phyloP scores from a whole-genome alignment of 495 filamentous ascomycete species.

The Aspergillus asperescens region DNA sequence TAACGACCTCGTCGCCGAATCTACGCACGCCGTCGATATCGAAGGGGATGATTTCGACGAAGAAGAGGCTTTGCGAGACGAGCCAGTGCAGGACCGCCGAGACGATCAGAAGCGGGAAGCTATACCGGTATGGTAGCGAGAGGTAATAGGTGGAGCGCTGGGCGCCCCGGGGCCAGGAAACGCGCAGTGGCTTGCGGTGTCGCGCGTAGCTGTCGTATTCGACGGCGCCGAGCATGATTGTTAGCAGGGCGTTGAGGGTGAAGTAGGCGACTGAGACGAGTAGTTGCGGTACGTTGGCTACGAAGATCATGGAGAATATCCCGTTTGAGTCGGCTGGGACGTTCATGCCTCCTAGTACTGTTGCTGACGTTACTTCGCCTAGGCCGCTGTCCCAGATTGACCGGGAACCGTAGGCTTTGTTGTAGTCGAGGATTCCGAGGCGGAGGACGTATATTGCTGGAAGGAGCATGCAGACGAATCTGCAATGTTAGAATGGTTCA shows the following conservation, averaged over 20 bases:
- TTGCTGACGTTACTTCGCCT: neutral
- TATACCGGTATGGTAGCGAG: constrained; percentile 37
- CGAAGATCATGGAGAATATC: constrained; percentile 5
- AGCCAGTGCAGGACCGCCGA: constrained; percentile 35
- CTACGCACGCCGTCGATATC: neutral
- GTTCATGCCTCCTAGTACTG: neutral
- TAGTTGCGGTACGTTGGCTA: constrained; percentile 22
- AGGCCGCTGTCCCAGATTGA: neutral
- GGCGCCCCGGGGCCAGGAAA: constrained; percentile 29
- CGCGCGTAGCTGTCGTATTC: constrained; percentile 24
- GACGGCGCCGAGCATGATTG: constrained; percentile 29
- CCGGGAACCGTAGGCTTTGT: neutral
- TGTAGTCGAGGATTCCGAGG: neutral
- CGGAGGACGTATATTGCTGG: neutral
- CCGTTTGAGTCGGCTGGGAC: neutral
- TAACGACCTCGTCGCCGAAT: neutral
- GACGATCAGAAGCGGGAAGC: constrained; percentile 26
- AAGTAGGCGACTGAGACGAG: constrained; percentile 37
- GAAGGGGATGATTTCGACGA: constrained; percentile 7
- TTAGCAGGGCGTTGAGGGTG: constrained; percentile 30
- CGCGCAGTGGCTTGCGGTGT: constrained; percentile 32
- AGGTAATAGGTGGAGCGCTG: constrained; percentile 43
- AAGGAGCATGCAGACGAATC: neutral
- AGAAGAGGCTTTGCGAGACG: constrained; percentile 37
- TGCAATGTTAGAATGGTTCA: neutral